phyloP scores from a whole-genome alignment of 2,329 filamentous ascomycete genomes.

The Fusarium chaquense region DNA sequence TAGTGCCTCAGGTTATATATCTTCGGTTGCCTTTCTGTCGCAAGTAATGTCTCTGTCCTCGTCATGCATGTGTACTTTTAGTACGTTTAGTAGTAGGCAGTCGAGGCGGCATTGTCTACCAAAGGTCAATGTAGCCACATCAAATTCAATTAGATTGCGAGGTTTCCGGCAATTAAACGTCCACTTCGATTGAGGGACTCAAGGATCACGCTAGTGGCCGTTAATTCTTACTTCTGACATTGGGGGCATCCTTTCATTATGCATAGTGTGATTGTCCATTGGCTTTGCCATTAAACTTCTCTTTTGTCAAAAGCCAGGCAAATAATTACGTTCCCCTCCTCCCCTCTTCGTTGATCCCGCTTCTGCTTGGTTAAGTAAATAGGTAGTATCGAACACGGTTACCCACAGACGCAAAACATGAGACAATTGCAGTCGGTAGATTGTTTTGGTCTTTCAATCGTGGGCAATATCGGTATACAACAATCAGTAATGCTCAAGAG shows the following conservation, averaged over 20 bases:
- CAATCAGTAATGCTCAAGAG: constrained; percentile 5
- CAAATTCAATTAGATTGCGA: constrained; percentile 18
- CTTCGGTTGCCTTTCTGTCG: not conserved
- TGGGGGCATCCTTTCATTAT: constrained; percentile 27
- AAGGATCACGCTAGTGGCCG: constrained; percentile 43
- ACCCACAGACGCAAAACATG: constrained; percentile 2
- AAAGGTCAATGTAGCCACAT: not conserved
- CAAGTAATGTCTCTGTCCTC: not conserved
- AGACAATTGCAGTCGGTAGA: constrained; percentile 17
- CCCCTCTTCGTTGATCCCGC: not conserved
- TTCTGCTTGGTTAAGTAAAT: not conserved
- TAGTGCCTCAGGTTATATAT: not conserved
- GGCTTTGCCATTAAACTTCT: not conserved
- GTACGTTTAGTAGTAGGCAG: not conserved
- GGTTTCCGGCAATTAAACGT: constrained; percentile 33
- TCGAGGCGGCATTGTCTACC: constrained; percentile 5
- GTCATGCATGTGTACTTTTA: not conserved
- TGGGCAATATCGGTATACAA: constrained; percentile 11
- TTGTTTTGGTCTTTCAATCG: constrained; percentile 24
- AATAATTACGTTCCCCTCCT: not conserved
- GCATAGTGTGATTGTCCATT: constrained; percentile 5
- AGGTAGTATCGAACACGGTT: not conserved
- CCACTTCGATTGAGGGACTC: constrained; percentile 20
- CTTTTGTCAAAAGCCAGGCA: not conserved
- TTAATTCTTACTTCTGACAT: constrained; percentile 37